Conservation (phyloP, 2,329 filamentous ascomycete genomes). For the Pyrenophora graminea region DNA sequence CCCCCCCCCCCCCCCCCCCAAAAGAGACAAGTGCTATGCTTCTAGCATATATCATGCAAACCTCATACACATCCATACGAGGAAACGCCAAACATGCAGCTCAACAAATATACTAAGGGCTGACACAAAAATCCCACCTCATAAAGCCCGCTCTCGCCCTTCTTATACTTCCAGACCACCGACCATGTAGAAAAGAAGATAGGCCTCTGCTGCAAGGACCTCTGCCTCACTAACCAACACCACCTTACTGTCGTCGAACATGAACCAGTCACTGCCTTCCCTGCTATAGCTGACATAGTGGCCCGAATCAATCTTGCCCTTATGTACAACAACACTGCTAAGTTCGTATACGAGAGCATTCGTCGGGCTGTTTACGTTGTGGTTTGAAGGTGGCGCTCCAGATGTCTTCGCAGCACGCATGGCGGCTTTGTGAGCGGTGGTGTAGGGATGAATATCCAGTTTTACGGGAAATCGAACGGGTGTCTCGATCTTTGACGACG, state of each 20-base stretch:
- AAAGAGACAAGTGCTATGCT: no score
- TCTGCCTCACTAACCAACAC: slow-evolving; percentile 81
- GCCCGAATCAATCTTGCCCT: slow-evolving; percentile 88
- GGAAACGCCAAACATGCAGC: background rate
- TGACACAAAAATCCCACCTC: no score
- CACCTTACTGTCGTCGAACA: slow-evolving; percentile 94
- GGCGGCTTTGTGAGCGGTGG: slow-evolving; percentile 60
- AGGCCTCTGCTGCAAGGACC: slow-evolving; percentile 83
- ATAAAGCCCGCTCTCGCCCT: no score
- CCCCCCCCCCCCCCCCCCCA: background rate
- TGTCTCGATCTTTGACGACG: slow-evolving; percentile 84
- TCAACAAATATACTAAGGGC: no score
- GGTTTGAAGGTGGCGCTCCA: slow-evolving; percentile 43
- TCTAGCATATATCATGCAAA: no score
- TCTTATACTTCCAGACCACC: slow-evolving; percentile 36
- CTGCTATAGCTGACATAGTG: slow-evolving; percentile 91
- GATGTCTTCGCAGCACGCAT: slow-evolving; percentile 34
- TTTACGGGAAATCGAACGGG: slow-evolving; percentile 83
- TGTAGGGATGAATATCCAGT: slow-evolving; percentile 90
- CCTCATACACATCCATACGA: no score
- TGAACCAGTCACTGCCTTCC: slow-evolving; percentile 86
- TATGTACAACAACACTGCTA: slow-evolving; percentile 87
- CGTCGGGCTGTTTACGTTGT: slow-evolving; percentile 39
- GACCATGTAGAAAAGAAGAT: slow-evolving; percentile 78
- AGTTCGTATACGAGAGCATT: slow-evolving; percentile 79